These are phyloP conservation scores for Solanum habrochaites DNA, from an alignment of 257 asterid species.

Conservation along the genomic window DNA sequence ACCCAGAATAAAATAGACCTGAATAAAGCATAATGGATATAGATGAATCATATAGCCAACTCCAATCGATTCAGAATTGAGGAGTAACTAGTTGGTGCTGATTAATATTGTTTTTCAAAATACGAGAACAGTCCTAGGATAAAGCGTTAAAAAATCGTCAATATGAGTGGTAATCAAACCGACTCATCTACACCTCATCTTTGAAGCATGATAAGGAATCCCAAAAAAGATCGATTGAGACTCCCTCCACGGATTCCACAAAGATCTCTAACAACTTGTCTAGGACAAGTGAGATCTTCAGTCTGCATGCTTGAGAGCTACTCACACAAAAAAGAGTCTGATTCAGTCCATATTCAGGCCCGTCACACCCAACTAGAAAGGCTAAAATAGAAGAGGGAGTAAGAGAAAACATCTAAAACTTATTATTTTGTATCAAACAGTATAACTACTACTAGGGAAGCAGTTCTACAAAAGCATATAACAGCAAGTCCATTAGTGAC, in stretches of 20 bases:
- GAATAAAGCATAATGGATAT: neutral
- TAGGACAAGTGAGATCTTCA: neutral
- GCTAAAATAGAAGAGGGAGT: neutral
- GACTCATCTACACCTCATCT: neutral
- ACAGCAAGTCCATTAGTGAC: neutral
- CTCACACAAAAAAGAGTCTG: neutral
- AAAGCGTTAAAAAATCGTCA: neutral
- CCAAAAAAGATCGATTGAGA: neutral
- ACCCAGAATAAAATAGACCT: neutral
- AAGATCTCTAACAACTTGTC: neutral
- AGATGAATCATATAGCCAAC: neutral
- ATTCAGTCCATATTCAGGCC: neutral
- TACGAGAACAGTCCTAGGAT: neutral
- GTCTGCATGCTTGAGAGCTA: neutral
- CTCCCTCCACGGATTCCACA: neutral
- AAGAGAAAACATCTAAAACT: neutral
- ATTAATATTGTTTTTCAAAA: neutral
- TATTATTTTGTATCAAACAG: neutral
- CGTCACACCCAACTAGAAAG: neutral
- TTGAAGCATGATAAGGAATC: neutral
- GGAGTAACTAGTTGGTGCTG: neutral
- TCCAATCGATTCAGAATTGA: neutral
- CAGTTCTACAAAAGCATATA: neutral
- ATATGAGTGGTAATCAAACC: neutral
- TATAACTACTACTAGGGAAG: neutral